Percentiles rank a stretch among this genome's conserved stretches.
phyloP scores from a whole-genome alignment of 768 basidiomycete species.

The Agaricus blazei region DNA sequence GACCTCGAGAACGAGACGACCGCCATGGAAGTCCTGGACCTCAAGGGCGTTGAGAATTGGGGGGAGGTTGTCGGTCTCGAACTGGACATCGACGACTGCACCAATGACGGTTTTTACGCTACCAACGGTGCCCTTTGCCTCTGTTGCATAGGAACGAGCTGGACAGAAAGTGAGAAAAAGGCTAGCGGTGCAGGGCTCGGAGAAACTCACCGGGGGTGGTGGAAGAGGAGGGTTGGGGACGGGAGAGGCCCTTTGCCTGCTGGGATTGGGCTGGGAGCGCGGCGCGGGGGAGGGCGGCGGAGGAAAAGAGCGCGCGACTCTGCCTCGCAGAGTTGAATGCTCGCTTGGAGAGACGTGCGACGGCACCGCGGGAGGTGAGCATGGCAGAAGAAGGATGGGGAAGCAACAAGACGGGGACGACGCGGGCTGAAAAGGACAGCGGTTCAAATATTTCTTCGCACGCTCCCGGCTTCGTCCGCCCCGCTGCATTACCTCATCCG shows the following conservation, averaged over 20 bases:
- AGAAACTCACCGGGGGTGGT: slow-evolving; percentile 48
- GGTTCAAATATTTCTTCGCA: slow-evolving; percentile 45
- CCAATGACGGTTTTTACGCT: slow-evolving; percentile 98
- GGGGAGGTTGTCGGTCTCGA: slow-evolving; percentile 90
- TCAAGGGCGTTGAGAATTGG: slow-evolving; percentile 99
- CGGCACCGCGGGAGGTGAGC: slow-evolving; percentile 83
- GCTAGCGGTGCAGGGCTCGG: slow-evolving; percentile 12
- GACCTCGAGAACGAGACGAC: slow-evolving; percentile 98
- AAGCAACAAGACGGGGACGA: slow-evolving; percentile 22
- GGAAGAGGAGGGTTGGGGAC: slow-evolving; percentile 43
- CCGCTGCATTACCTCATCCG: slow-evolving; percentile 4
- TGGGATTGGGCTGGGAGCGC: slow-evolving; percentile 38
- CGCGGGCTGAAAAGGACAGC: slow-evolving; percentile 30
- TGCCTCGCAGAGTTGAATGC: slow-evolving; percentile 71
- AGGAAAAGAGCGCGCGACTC: slow-evolving; percentile 78
- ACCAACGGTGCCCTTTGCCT: slow-evolving; percentile 69
- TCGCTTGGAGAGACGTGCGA: slow-evolving; percentile 84
- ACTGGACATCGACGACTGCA: slow-evolving; percentile 99
- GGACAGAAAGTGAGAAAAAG: slow-evolving; percentile 19
- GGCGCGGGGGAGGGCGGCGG: slow-evolving; percentile 57
- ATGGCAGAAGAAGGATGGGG: slow-evolving; percentile 44
- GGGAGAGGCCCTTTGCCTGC: slow-evolving; percentile 42
- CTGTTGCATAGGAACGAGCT: slow-evolving; percentile 90
- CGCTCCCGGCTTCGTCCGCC: slow-evolving; percentile 43
- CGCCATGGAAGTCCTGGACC: slow-evolving; percentile 90